phyloP scores from a whole-genome alignment of 2,329 filamentous ascomycete genomes.

The Diaporthe ampelina region DNA sequence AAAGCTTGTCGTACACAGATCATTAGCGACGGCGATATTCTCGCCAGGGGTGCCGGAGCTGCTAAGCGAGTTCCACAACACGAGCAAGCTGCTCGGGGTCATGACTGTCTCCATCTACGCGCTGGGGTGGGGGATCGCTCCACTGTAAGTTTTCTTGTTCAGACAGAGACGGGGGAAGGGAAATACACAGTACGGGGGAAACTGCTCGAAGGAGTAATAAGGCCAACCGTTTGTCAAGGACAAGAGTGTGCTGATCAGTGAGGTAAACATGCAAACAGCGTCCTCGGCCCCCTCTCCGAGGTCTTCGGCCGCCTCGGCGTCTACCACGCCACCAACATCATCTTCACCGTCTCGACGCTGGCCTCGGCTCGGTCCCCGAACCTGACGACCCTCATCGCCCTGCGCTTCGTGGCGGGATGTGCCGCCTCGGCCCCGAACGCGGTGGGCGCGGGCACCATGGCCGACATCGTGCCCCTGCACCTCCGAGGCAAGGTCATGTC shows the following conservation, averaged over 20 bases:
- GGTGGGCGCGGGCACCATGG: conserved; percentile 66
- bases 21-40: conserved; percentile 63
- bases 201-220: not conserved
- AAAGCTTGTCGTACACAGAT: conserved; percentile 1
- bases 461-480: conserved; percentile 51
- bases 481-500: conserved; percentile 60
- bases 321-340: conserved; percentile 57
- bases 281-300: conserved; percentile 61
- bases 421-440: conserved; percentile 67
- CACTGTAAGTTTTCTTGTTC: conserved; percentile 50
- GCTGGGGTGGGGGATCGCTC: conserved; percentile 73
- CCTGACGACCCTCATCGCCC: conserved; percentile 58
- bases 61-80: conserved; percentile 71
- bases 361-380: conserved; percentile 55
- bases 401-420: conserved; percentile 66
- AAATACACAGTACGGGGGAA: not conserved
- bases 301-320: conserved; percentile 56
- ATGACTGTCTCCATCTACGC: conserved; percentile 79
- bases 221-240: not conserved
- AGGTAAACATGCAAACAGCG: not conserved
- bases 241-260: not conserved
- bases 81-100: conserved; percentile 65
- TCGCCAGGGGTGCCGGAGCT: conserved; percentile 76
- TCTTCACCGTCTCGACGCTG: conserved; percentile 55
- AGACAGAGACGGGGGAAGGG: not conserved